Base-by-base conservation (phyloP, 148 eudicot species). In the Heliamphora exappendiculata region DNA sequence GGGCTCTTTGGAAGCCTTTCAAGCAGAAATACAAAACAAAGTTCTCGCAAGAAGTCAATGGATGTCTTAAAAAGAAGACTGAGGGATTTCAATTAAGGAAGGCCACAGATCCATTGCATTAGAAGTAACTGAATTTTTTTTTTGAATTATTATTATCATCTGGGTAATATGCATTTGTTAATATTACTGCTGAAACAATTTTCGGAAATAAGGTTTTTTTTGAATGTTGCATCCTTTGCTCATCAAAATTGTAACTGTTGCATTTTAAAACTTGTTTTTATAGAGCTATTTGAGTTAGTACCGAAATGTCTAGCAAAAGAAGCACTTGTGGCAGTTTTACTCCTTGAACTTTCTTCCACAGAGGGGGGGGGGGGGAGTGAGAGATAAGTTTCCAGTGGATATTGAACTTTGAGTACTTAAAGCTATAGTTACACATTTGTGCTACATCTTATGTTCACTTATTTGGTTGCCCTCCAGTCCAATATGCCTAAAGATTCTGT, bases 1-100 rank as follows among this genome's bases (percentile, higher is more conserved):
- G 84, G 90, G 65, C 82, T 95, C 75, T 93, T 93, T 81, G 96
- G 99, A 70, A 93, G 97, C 82, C 98, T 92, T 83, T 87, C 97
- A 5, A 92, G 78, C 69, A 85, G 97, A 84, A 90, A 88, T 70
- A 78, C 93, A 13, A 91, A 95, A 81, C 89, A 88, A 71, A 95
- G 84, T 77, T 79, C 93, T 22, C 84, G 87, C 59, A 93, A 89
- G 85, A 95, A 91, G 78, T 95, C 97, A 16, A 80, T 93, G 91
- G 98, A 95, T 33, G 86, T 85, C 33, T 80, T 95, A 68, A 95
- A 89, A 81, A 89, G 81, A 86, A 84, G 92, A 53, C 82, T 95
- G 77, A 84, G 87, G 74, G 98, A 92, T 80, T 92, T 91, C 85
- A 92, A 82, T 84, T 92, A 81, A 88, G 76, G 55, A 31, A 54